These are phyloP conservation scores for Exsudoporus frostii DNA, from an alignment of 768 basidiomycete genomes.

Conservation along the genomic window DNA sequence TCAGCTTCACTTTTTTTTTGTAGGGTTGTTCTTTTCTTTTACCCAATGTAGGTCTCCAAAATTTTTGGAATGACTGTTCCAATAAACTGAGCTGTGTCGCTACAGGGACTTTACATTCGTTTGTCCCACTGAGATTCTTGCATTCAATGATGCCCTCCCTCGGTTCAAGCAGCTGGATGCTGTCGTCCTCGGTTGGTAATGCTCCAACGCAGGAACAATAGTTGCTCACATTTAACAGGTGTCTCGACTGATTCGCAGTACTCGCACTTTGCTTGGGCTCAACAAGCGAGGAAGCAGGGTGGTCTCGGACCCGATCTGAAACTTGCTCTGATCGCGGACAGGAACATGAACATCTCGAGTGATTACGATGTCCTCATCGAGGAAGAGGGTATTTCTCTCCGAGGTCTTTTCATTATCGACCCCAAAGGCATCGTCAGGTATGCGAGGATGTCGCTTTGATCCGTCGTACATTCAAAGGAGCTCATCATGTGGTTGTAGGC, in stretches of 20 bases:
- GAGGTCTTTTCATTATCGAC: constrained; percentile 85
- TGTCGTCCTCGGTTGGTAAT: constrained; percentile 63
- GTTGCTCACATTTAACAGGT: constrained; percentile 33
- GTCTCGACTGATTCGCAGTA: constrained; percentile 90
- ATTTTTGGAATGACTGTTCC: not conserved
- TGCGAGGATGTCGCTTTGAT: not conserved
- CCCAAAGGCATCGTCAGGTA: constrained; percentile 74
- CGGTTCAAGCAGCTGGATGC: constrained; percentile 73
- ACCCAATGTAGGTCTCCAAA: constrained; percentile 71
- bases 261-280: constrained; percentile 85
- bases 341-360: constrained; percentile 72
- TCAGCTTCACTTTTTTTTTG: not conserved
- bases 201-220: not conserved
- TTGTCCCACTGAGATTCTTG: constrained; percentile 94
- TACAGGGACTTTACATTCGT: constrained; percentile 83
- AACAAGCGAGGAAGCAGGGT: constrained; percentile 77
- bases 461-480: not conserved
- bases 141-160: constrained; percentile 85
- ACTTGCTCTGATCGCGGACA: constrained; percentile 80
- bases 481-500: constrained; percentile 37
- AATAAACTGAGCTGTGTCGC: not conserved
- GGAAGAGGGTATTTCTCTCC: constrained; percentile 83
- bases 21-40: constrained; percentile 94
- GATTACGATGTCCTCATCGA: constrained; percentile 89
- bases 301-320: constrained; percentile 88